Percentiles rank a stretch among this genome's conserved stretches.
Conservation (phyloP, 1,139 yeast genomes). For the Saccharomyces hybrid region DNA sequence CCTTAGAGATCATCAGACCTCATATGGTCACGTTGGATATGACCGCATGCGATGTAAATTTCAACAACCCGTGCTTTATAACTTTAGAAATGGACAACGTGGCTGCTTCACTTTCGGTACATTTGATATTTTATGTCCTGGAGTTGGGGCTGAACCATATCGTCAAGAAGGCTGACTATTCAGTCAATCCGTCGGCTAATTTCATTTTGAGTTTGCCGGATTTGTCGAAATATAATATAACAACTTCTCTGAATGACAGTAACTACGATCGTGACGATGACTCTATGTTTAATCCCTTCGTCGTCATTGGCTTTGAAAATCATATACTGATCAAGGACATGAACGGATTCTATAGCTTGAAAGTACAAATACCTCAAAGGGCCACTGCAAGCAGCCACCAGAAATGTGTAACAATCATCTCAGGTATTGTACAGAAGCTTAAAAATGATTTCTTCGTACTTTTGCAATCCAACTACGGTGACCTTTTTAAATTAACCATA, state of each 20-base stretch:
- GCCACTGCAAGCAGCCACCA: conserved; percentile 14
- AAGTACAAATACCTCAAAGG: conserved; percentile 49
- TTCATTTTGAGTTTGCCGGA: conserved; percentile 28
- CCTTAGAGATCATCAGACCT: conserved; percentile 58
- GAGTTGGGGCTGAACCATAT: conserved; percentile 82
- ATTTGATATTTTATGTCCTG: conserved; percentile 63
- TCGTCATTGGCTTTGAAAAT: conserved; percentile 44
- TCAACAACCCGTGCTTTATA: conserved; percentile 77
- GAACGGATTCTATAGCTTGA: conserved; percentile 30
- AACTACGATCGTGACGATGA: conserved; percentile 28
- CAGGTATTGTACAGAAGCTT: conserved; percentile 58
- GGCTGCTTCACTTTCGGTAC: conserved; percentile 22
- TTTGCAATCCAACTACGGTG: conserved; percentile 66
- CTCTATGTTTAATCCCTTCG: conserved; percentile 47
- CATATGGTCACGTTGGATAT: conserved; percentile 47
- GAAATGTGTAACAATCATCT: conserved; percentile 34
- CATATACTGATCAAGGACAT: conserved; percentile 41
- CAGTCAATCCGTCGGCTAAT: conserved; percentile 36
- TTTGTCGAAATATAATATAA: conserved; percentile 20
- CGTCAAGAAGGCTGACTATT: conserved; percentile 42
- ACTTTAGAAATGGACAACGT: conserved; percentile 56
- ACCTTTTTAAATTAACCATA: conserved; percentile 61
- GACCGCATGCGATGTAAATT: conserved; percentile 63
- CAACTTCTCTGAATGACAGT: conserved; percentile 8
- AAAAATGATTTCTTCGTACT: conserved; percentile 61